phyloP scores from a whole-genome alignment of 202 grass and related monocot species.

The Bolboschoenoplectus hybrid region DNA sequence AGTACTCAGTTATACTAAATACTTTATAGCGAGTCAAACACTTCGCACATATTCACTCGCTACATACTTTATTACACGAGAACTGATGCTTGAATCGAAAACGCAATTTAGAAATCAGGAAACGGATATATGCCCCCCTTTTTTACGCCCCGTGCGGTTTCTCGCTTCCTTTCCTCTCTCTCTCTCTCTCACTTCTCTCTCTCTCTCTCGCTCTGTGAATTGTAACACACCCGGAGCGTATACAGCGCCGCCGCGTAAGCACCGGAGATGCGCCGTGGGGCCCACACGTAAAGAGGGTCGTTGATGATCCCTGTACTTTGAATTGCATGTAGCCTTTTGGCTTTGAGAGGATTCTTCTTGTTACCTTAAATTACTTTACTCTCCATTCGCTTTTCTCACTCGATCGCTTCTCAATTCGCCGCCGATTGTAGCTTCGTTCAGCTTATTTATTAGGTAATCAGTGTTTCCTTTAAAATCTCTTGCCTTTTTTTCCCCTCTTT shows the following conservation, averaged over 20 bases:
- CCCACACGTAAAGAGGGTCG: not conserved
- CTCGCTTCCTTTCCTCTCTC: not conserved
- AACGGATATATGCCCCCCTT: conserved; percentile 35
- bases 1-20: not conserved
- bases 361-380: not conserved
- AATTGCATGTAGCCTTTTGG: not conserved
- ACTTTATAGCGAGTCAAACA: not conserved
- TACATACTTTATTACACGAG: not conserved
- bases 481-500: not conserved
- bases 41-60: not conserved
- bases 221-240: not conserved
- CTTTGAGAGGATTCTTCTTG: not conserved
- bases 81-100: not conserved
- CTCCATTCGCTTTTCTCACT: not conserved
- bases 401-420: not conserved
- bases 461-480: conserved; percentile 5
- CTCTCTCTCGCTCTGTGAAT: not conserved
- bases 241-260: conserved; percentile 13
- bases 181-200: not conserved
- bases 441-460: conserved; percentile 11
- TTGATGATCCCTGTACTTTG: not conserved
- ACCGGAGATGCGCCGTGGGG: conserved; percentile 16
- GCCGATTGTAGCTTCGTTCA: not conserved
- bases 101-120: not conserved
- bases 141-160: conserved; percentile 35